phyloP scores from a whole-genome alignment of 345 rosid genomes.

The Brassica nigra region DNA sequence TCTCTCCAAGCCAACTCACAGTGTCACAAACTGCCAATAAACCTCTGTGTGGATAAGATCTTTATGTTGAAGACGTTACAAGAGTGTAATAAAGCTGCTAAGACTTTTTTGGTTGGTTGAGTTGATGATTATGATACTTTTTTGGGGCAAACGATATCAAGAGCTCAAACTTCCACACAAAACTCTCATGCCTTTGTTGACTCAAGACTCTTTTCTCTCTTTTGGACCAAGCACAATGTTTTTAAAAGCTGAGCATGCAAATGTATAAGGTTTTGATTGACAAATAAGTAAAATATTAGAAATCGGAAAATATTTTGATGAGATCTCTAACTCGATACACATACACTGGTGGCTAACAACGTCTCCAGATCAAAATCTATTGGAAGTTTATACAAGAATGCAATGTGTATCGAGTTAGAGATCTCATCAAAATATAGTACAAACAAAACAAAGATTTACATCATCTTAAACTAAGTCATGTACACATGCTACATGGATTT shows the following conservation, averaged over 20 bases:
- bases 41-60: too few relatives aligned
- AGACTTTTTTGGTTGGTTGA: background rate
- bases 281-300: background rate
- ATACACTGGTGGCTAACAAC: background rate
- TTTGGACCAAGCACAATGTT: slow-evolving; percentile 17
- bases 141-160: slow-evolving; percentile 3
- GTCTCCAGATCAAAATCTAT: background rate
- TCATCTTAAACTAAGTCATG: background rate
- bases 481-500: background rate
- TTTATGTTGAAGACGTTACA: too few relatives aligned
- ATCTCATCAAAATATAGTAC: slow-evolving; percentile 4
- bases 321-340: too few relatives aligned
- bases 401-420: background rate
- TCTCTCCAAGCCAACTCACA: too few relatives aligned
- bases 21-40: too few relatives aligned
- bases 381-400: background rate
- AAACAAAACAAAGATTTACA: slow-evolving; percentile 15
- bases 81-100: too few relatives aligned
- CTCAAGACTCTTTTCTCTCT: slow-evolving; percentile 14
- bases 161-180: slow-evolving; percentile 21
- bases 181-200: slow-evolving; percentile 33
- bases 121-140: slow-evolving; percentile 3
- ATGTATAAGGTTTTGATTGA: slow-evolving; percentile 19
- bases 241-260: slow-evolving; percentile 24
- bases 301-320: too few relatives aligned